Percentiles rank a stretch among this genome's conserved stretches.
These are phyloP conservation scores for Cladosporium sp. DNA, from an alignment of 2,329 filamentous ascomycete species.

Conservation along the genomic window DNA sequence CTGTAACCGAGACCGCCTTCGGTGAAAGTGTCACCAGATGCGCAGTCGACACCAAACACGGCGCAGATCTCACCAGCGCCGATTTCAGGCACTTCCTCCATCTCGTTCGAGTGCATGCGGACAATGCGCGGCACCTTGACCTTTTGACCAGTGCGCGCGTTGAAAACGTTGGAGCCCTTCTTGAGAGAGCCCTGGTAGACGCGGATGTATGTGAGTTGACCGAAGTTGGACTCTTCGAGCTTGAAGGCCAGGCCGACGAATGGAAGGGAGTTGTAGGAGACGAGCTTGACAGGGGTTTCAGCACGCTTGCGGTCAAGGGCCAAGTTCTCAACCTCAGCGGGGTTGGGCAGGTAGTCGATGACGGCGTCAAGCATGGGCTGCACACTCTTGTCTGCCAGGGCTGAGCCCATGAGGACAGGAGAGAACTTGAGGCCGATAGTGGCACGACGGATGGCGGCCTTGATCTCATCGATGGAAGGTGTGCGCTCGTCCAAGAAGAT, in stretches of 20 bases:
- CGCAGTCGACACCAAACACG: conserved; percentile 96
- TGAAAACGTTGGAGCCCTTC: conserved; percentile 90
- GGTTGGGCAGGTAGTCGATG: conserved; percentile 93
- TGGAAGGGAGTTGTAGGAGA: conserved; percentile 89
- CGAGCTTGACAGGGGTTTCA: conserved; percentile 80
- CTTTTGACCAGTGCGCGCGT: conserved; percentile 91
- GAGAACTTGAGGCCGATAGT: conserved; percentile 90
- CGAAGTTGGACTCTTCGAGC: conserved; percentile 97
- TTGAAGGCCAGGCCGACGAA: conserved; percentile 98
- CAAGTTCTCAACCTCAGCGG: conserved; percentile 81
- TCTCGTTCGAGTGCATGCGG: conserved; percentile 98
- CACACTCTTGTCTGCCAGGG: conserved; percentile 88
- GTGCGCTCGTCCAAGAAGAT: conserved; percentile 85
- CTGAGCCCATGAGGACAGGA: conserved; percentile 94
- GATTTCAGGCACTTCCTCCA: conserved; percentile 93
- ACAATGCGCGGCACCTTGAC: conserved; percentile 96
- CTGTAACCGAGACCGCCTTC: conserved; percentile 89
- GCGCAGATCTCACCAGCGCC: conserved; percentile 97
- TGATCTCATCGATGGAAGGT: conserved; percentile 80
- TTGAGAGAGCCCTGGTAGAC: conserved; percentile 91
- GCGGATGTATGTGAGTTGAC: conserved; percentile 95
- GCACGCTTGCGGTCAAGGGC: conserved; percentile 79
- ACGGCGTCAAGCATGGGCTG: conserved; percentile 97
- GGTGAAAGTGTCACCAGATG: conserved; percentile 96
- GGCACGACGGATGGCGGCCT: conserved; percentile 83